Percentiles rank a stretch among this genome's conserved stretches.
Evolutionary conservation across 2,329 filamentous ascomycete species (phyloP).

Genomic region (Sporothrix variecibatus): DNA sequence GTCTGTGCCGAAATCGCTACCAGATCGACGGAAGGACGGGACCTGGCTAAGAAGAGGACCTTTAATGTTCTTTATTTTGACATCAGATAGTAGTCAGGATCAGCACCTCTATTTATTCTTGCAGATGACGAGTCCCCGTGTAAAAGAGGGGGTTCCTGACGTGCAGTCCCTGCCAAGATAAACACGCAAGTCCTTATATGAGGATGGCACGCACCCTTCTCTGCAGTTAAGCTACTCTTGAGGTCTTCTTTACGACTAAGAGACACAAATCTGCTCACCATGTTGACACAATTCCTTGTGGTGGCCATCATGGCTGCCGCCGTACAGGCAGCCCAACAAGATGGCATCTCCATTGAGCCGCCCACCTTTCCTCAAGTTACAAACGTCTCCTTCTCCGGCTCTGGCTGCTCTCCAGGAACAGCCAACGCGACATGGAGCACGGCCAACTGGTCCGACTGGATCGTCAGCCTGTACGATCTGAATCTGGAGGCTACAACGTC

Average conservation of each 20-base stretch:
- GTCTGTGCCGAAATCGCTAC: not conserved
- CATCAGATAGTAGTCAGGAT: not conserved
- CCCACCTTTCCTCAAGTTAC: not conserved
- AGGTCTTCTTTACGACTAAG: not conserved
- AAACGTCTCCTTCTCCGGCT: not conserved
- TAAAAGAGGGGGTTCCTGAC: not conserved
- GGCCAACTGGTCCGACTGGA: slow-evolving; percentile 19
- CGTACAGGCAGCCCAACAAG: not conserved
- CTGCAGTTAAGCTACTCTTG: not conserved
- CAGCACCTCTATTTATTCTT: not conserved
- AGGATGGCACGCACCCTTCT: not conserved
- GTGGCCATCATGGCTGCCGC: not conserved
- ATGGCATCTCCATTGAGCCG: slow-evolving; percentile 18
- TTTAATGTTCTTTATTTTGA: not conserved
- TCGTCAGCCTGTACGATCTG: not conserved
- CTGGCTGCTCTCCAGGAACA: not conserved
- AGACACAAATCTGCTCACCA: not conserved
- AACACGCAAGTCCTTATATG: not conserved
- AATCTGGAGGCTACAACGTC: not conserved
- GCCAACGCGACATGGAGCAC: slow-evolving; percentile 16
- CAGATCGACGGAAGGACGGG: not conserved
- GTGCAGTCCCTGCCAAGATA: not conserved
- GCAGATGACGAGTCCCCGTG: not conserved
- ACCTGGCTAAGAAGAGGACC: not conserved
- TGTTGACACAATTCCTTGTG: not conserved